Base-by-base conservation (phyloP, 345 rosid genomes). In the Stellera chamaejasme region DNA sequence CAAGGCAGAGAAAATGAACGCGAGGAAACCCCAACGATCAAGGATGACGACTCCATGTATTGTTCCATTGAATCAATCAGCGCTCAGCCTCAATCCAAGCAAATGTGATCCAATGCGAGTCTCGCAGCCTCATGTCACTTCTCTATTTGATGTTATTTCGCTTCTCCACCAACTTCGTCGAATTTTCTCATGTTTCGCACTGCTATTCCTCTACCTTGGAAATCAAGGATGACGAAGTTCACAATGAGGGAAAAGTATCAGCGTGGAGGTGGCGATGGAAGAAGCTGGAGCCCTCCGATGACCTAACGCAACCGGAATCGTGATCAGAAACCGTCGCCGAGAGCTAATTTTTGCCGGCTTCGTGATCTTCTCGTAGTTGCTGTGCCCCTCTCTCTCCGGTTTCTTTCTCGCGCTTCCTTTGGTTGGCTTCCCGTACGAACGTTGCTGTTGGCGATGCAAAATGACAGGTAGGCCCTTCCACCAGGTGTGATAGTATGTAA, bases 1-100 rank as follows among this genome's bases (percentile, higher is more conserved):
- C 66, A 23, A 69, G 28, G 54, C 69, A 27, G 66, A 62, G 57
- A 52, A 60, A 56, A 45, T 63, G 51, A 62, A 60, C 70, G 70
- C 66, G 58, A 66, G 76, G 50, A 63, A 54, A 53, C 50, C 13
- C 15, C 27, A 43, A 43, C 14, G 11, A 11, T 26, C 47, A 64
- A 72, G 49, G 68, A 58, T 55, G 52, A 61, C 10, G 48, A n/a
- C 45, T 52, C 52, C 64, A 54, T 53, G 0, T 11, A 57, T 32
- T 12, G 10, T 56, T 45, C 52, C 48, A 52, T 59, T 23, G 42
- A 71, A 58, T 61, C 61, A 45, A 25, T 45, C 45, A 39, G 39
- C 58, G 50, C 28, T 6, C 41, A 26, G 56, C 57, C 48, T 19
- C 15, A 19, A 45, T 9, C 19, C 54, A 41, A 13, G 41, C 61